Base-by-base conservation (phyloP, 345 rosid genomes). In the Bruguiera parviflora region DNA sequence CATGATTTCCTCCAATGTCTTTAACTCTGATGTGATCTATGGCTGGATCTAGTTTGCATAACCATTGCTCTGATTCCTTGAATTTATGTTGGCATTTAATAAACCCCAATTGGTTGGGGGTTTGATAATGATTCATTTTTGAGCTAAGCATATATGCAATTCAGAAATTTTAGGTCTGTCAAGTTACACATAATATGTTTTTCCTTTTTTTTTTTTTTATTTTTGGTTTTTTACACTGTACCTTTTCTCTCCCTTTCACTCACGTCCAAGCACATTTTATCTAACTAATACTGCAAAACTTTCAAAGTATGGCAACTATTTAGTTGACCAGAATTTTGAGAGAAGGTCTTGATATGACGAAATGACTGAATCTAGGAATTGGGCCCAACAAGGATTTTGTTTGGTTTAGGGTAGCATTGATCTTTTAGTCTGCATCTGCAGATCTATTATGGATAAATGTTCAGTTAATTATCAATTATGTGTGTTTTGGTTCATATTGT, bases 401-500 rank as follows among this genome's bases (percentile, higher is more conserved):
- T 28, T 8, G 9, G 15, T 63, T 53, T 11, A 55, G 28, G 28
- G 20, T 20, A 32, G 18, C 21, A 27, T 55, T 29, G 3, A 5
- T 33, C 37, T 70, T 60, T 32, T 52, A n/a, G 66, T 52, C 27
- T 22, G 51, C 52, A 25, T 20, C 22, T 56, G 16, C 51, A 56
- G 58, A 65, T 59, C 51, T 39, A 24, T 5, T 31, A 11, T 25
- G 37, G 11, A 31, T 55, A 59, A 62, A 63, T 13, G 39, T 29
- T 47, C 20, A 25, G 39, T 19, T 18, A 37, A 58, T 33, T 22
- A 58, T 53, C 28, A 63, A 51, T 68, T 56, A 11, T 72, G 22
- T 57, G 60, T 7, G 13, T 69, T 62, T 72, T 58, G 72, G 25
- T 62, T 58, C 67, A 55, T 79, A 21, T 68, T 79, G 78, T 77